phyloP scores from a whole-genome alignment of 2,329 filamentous ascomycete species.

The Aspergillus proliferans region DNA sequence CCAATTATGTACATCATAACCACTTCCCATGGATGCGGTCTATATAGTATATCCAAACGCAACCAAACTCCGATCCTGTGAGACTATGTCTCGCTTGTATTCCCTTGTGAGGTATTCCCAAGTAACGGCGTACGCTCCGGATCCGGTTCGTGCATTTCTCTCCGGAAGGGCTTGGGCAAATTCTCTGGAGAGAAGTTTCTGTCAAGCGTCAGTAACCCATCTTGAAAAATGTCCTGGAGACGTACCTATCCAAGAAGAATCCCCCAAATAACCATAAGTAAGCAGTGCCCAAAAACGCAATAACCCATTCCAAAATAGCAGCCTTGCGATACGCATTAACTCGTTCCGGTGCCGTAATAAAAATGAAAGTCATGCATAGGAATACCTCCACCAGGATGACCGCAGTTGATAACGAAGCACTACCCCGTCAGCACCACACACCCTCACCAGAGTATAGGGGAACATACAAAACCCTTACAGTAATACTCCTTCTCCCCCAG shows the following conservation, averaged over 20 bases:
- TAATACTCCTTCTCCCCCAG: slow-evolving; percentile 8
- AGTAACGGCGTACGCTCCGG: not conserved
- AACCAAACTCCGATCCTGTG: not conserved
- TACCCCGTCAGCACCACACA: slow-evolving; percentile 1
- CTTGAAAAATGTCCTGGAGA: not conserved
- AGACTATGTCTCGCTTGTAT: not conserved
- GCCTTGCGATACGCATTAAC: slow-evolving; percentile 8
- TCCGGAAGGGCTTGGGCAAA: not conserved
- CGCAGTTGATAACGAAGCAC: slow-evolving; percentile 15
- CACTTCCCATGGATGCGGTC: not conserved
- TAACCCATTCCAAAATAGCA: slow-evolving; percentile 17
- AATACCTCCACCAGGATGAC: slow-evolving; percentile 13
- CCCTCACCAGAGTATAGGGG: not conserved
- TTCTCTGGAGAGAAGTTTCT: not conserved
- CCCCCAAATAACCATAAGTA: slow-evolving; percentile 18
- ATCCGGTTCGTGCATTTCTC: slow-evolving; percentile 4
- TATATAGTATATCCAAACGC: not conserved
- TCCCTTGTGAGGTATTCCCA: not conserved
- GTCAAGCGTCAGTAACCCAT: not conserved
- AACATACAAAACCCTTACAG: slow-evolving; percentile 14
- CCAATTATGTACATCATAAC: not conserved
- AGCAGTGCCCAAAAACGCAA: slow-evolving; percentile 14
- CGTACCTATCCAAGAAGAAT: slow-evolving; percentile 15
- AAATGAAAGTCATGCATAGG: slow-evolving; percentile 13
- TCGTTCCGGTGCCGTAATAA: slow-evolving; percentile 9